Evolutionary conservation across 805 yeast genomes (phyloP).

Genomic region (Jamesozyma gamospora): DNA sequence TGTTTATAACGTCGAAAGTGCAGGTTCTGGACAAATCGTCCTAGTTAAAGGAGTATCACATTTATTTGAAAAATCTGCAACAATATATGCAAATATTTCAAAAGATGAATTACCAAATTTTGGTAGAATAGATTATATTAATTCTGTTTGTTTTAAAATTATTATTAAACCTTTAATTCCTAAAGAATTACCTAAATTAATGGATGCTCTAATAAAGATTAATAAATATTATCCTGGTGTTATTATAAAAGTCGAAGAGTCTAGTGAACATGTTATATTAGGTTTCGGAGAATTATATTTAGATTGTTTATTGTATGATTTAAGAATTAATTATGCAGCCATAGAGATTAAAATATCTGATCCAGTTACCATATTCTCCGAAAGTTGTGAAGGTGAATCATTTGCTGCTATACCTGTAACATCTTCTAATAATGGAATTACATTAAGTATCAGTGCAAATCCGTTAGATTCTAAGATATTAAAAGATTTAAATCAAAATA

Average conservation of each 20-base stretch:
- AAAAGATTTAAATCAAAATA: constrained; percentile 11
- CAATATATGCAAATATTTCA: constrained; percentile 33
- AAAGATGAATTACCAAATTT: constrained; percentile 5
- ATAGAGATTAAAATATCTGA: constrained; percentile 75
- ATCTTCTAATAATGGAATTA: constrained; percentile 44
- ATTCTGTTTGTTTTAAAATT: constrained; percentile 53
- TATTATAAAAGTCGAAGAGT: constrained; percentile 67
- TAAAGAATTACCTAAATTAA: constrained; percentile 61
- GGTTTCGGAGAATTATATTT: constrained; percentile 85
- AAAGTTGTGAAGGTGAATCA: constrained; percentile 59
- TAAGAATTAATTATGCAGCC: constrained; percentile 52
- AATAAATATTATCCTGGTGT: constrained; percentile 57
- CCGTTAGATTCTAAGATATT: constrained; percentile 53
- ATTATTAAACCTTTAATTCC: constrained; percentile 79
- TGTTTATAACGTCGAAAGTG: constrained; percentile 41
- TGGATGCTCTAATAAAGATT: constrained; percentile 57
- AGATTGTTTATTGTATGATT: constrained; percentile 73
- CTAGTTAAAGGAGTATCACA: constrained; percentile 55
- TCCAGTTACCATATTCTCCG: constrained; percentile 72
- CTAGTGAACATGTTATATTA: constrained; percentile 72
- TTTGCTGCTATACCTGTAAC: constrained; percentile 55
- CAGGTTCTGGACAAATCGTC: constrained; percentile 59
- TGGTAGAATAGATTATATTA: constrained; percentile 33
- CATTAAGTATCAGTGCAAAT: constrained; percentile 63
- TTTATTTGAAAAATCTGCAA: constrained; percentile 46